phyloP scores from a whole-genome alignment of 1,284 basidiomycete genomes.

The Mycosarcoma maydis region DNA sequence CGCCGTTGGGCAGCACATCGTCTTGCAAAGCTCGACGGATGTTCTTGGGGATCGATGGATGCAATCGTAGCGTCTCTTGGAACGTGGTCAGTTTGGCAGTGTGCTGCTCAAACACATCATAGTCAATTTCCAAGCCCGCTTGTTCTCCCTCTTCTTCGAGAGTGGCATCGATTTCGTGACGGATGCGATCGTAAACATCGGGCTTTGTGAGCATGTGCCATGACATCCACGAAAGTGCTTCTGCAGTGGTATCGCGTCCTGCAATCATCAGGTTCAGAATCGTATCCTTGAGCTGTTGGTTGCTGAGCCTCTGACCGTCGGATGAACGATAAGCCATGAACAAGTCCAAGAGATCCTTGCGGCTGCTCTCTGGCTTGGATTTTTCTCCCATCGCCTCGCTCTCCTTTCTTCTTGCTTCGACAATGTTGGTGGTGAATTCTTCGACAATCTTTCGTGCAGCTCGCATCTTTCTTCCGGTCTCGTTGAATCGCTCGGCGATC shows the following conservation, averaged over 20 bases:
- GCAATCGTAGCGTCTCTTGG: constrained; percentile 40
- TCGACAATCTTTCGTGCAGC: constrained; percentile 1
- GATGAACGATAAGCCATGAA: constrained; percentile 35
- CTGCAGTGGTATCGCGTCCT: constrained; percentile 47
- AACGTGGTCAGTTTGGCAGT: constrained; percentile 27
- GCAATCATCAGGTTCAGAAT: constrained; percentile 44
- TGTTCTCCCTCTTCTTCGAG: not conserved
- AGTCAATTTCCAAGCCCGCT: constrained; percentile 2
- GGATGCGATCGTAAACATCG: constrained; percentile 12
- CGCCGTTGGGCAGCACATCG: constrained; percentile 12
- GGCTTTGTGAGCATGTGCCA: constrained; percentile 28
- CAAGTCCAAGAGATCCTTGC: constrained; percentile 32
- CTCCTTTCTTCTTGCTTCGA: constrained; percentile 16
- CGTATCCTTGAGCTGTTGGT: constrained; percentile 40
- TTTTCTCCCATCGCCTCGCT: not conserved
- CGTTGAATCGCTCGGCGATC: constrained; percentile 7
- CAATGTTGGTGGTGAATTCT: constrained; percentile 5
- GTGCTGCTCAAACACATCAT: constrained; percentile 26
- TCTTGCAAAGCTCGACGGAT: constrained; percentile 9
- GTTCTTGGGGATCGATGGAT: constrained; percentile 35
- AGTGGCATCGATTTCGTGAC: constrained; percentile 21
- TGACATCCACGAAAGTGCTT: constrained; percentile 40
- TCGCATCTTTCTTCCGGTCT: constrained; percentile 4
- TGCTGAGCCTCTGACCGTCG: constrained; percentile 16
- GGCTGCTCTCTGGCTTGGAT: not conserved